Evolutionary conservation across 2,329 filamentous ascomycete genomes (phyloP), one percentile per base, ranked within the genome.

Genomic region (Didymella pinodella): DNA sequence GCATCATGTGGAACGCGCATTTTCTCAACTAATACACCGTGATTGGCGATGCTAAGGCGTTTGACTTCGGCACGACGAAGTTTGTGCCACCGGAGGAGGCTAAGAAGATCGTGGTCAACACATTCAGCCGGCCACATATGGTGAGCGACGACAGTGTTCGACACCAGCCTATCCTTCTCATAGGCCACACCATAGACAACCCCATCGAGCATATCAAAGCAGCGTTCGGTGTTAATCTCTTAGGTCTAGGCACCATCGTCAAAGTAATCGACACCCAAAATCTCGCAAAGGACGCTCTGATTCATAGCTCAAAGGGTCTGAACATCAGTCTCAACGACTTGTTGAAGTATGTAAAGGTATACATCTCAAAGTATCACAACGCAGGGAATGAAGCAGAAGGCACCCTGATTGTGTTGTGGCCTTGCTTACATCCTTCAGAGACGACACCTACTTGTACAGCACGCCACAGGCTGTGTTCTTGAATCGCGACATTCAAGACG

Each of bases 261-360:
- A 61, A 61, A 7, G 54, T 65, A 38, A 52, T 70, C 31, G 66
- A 68, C 22, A 67, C 65, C 2, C 67, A 69, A 16, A 48, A 32
- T 8, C 58, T 69, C 26, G 67, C 63, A 3, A 41, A 53, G 12
- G 29, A 65, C 2, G 43, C 51, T 0, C 47, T 50, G 1, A 65
- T 67, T 22, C 22, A 44, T 1, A 53, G 55, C 0, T 54, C 54
- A 2, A 48, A 51, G 7, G 63, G 61, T 1, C 57, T 57, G 0
- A 43, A 43, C n/a, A 67, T 66, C n/a, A 41, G 61, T 14, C 57
- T 68, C 0, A 20, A 20, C 32, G 36, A 65, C 10, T 57, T 70
- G 1, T 31, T 65, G 8, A 48, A 48, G 0, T 49, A 66, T 48
- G 64, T 65, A 57, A 56, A 61, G 38, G 44, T 68, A 20, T 12